phyloP scores from a whole-genome alignment of 2,329 filamentous ascomycete species.

The Colletotrichum lentis region DNA sequence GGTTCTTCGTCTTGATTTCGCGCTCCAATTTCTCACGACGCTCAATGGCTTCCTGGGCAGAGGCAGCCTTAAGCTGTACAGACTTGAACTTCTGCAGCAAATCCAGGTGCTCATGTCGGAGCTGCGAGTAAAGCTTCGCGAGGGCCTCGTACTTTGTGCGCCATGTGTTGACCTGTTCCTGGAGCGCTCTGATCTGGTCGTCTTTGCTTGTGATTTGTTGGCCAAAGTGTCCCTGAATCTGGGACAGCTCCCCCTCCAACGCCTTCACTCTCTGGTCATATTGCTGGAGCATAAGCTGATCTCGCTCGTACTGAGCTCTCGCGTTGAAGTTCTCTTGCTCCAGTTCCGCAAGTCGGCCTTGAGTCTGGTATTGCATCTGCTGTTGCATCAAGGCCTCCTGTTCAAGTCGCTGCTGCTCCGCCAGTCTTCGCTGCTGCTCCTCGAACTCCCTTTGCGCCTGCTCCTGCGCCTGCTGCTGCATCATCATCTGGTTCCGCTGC shows the following conservation, averaged over 20 bases:
- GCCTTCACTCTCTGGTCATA: slow-evolving; percentile 96
- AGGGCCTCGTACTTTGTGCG: slow-evolving; percentile 95
- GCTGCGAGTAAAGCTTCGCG: slow-evolving; percentile 95
- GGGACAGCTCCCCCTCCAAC: slow-evolving; percentile 83
- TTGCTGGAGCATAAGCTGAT: slow-evolving; percentile 95
- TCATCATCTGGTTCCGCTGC: slow-evolving; percentile 80
- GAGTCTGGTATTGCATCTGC: slow-evolving; percentile 91
- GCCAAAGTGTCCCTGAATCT: slow-evolving; percentile 82
- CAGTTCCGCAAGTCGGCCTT: slow-evolving; percentile 92
- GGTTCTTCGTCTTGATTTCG: slow-evolving; percentile 98
- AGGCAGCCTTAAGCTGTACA: slow-evolving; percentile 94
- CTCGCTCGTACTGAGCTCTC: slow-evolving; percentile 93
- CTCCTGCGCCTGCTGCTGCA: slow-evolving; percentile 82
- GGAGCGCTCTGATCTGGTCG: slow-evolving; percentile 89
- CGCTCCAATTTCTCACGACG: slow-evolving; percentile 93
- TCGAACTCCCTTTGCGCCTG: slow-evolving; percentile 96
- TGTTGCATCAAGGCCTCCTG: slow-evolving; percentile 90
- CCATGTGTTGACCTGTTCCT: slow-evolving; percentile 98
- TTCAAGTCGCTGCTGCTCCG: slow-evolving; percentile 88
- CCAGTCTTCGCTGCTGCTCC: slow-evolving; percentile 86
- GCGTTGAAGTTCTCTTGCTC: slow-evolving; percentile 96
- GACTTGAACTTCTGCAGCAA: slow-evolving; percentile 95
- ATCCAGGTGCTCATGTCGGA: slow-evolving; percentile 93
- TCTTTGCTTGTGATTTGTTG: slow-evolving; percentile 91
- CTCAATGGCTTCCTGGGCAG: slow-evolving; percentile 95